phyloP scores from a whole-genome alignment of 2,329 filamentous ascomycete species.

The Aphanoascus verrucosus region DNA sequence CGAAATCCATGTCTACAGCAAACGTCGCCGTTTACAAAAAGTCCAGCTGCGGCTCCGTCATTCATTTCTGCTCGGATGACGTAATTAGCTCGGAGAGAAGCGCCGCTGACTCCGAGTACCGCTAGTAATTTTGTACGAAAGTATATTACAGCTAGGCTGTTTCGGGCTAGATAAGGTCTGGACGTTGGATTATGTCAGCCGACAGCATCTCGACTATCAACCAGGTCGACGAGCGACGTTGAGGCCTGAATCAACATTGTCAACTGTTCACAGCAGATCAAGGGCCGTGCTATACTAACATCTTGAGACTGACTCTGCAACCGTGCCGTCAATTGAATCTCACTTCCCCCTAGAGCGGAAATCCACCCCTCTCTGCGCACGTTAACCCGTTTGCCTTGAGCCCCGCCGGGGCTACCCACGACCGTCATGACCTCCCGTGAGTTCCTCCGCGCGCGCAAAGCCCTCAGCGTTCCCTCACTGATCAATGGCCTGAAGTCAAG shows the following conservation, averaged over 20 bases:
- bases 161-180: not conserved
- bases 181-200: not conserved
- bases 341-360: not conserved
- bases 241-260: no score
- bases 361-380: constrained; percentile 5
- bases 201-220: not conserved
- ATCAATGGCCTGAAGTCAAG: constrained; percentile 57
- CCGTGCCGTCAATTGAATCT: not conserved
- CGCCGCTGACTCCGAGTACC: no score
- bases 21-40: not conserved
- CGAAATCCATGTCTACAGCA: not conserved
- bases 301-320: not conserved
- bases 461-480: constrained; percentile 18
- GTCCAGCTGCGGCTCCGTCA: not conserved
- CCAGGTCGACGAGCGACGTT: no score
- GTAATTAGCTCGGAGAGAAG: not conserved
- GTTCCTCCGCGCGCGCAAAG: constrained; percentile 24
- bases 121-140: no score
- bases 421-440: constrained; percentile 49
- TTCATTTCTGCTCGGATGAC: not conserved
- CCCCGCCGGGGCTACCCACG: constrained; percentile 40
- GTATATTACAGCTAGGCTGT: no score
- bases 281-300: not conserved
- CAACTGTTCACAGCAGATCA: not conserved
- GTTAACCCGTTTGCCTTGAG: constrained; percentile 14